Conservation (phyloP, 352 stramenopile species). For the Phytophthora fragariaefolia region DNA sequence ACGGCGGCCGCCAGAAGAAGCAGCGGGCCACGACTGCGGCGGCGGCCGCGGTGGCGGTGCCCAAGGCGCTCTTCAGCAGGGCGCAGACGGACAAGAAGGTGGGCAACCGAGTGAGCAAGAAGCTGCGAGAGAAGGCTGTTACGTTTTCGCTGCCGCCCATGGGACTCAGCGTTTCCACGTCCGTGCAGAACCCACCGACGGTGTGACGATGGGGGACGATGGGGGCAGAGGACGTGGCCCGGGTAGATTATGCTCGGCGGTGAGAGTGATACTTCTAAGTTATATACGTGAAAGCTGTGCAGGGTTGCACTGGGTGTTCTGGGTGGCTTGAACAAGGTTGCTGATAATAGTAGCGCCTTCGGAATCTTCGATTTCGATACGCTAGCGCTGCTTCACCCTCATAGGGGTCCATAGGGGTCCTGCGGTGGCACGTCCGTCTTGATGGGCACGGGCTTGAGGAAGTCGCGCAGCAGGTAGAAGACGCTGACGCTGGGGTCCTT, state of each 20-base stretch:
- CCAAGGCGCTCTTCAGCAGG: constrained; percentile 57
- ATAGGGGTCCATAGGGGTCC: too few species aligned
- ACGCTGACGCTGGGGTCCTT: constrained; percentile 65
- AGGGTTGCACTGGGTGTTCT: not conserved
- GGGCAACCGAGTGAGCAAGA: constrained; percentile 69
- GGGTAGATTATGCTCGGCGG: constrained; percentile 8
- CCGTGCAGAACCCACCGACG: constrained; percentile 54
- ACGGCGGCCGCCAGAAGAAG: constrained; percentile 27
- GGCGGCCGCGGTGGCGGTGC: constrained; percentile 37
- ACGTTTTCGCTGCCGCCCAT: constrained; percentile 80
- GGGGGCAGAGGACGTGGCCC: not conserved
- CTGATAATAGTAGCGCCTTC: too few species aligned
- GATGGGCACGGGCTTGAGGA: constrained; percentile 63
- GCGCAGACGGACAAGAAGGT: constrained; percentile 70
- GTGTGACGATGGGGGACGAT: constrained; percentile 24
- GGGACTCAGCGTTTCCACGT: constrained; percentile 66
- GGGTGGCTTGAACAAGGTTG: not conserved
- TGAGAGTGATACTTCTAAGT: constrained; percentile 23
- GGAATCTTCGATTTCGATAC: too few species aligned
- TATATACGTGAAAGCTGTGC: constrained; percentile 21
- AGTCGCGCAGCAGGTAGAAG: constrained; percentile 75
- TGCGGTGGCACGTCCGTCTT: constrained; percentile 30
- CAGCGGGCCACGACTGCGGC: constrained; percentile 20
- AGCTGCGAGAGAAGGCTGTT: constrained; percentile 65
- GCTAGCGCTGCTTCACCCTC: too few species aligned